These are phyloP conservation scores for Irpex rosettiformis DNA, from an alignment of 1,284 basidiomycete genomes.

Conservation along the genomic window DNA sequence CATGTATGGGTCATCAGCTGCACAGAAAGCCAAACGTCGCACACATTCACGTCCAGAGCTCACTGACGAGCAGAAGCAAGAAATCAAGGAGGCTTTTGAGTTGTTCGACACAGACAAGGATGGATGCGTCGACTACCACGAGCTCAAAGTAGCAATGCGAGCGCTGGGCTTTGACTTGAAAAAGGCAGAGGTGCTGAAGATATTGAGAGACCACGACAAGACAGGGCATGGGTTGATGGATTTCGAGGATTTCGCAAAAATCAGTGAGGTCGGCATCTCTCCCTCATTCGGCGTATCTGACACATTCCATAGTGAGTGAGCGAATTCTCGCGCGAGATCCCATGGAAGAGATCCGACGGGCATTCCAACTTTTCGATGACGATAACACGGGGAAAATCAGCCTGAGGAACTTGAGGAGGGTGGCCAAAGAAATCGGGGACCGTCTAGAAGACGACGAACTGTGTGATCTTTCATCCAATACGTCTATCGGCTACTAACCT, in stretches of 20 bases:
- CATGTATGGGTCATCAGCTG: slow-evolving; percentile 73
- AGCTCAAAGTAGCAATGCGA: slow-evolving; percentile 98
- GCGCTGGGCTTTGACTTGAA: slow-evolving; percentile 97
- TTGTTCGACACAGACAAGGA: slow-evolving; percentile 99
- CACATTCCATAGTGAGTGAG: slow-evolving; percentile 76
- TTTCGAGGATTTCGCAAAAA: slow-evolving; percentile 92
- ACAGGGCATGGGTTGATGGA: slow-evolving; percentile 90
- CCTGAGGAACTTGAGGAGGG: slow-evolving; percentile 85
- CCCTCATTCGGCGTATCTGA: slow-evolving; percentile 16
- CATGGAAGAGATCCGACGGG: slow-evolving; percentile 92
- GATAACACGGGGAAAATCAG: slow-evolving; percentile 95
- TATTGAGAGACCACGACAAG: slow-evolving; percentile 91
- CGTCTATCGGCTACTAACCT: not conserved
- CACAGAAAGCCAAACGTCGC: slow-evolving; percentile 69
- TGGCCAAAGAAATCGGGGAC: slow-evolving; percentile 98
- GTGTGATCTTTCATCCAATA: slow-evolving; percentile 49
- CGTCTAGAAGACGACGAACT: slow-evolving; percentile 95
- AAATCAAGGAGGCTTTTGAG: slow-evolving; percentile 99
- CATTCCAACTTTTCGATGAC: slow-evolving; percentile 96
- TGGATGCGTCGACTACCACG: slow-evolving; percentile 95
- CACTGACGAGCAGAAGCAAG: slow-evolving; percentile 92
- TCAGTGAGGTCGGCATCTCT: slow-evolving; percentile 67
- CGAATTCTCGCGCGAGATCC: slow-evolving; percentile 92
- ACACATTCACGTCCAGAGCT: slow-evolving; percentile 75
- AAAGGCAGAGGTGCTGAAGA: slow-evolving; percentile 96